Evolutionary conservation across 1,284 basidiomycete species (phyloP), one percentile per base, ranked within the genome.

Genomic region (Trametes pubescens): DNA sequence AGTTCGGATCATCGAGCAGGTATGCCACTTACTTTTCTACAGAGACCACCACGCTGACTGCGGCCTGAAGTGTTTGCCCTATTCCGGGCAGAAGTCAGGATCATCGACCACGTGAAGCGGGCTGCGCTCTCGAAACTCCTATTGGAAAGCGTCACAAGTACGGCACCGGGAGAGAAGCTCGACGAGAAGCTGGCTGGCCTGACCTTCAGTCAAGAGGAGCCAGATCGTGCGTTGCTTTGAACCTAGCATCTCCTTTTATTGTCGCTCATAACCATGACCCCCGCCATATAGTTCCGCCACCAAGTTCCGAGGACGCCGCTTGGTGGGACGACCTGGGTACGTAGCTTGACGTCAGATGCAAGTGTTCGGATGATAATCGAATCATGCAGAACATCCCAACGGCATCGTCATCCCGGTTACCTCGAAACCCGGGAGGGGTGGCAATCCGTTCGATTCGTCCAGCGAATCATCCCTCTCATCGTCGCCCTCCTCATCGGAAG

Each of bases 1-100:
- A 89, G 92, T 2, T 98, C 96, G 11, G 98, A 99, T 79, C 98
- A 99, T 76, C 89, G 93, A 70, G 98, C 98, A 72, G 92, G 93
- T 89, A 68, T 60, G 79, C 26, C 7, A n/a, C 69, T 37, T 13
- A 13, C 7, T 29, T 1, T 18, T 21, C 11, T 16, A 32, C n/a
- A 16, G 8, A 11, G 8, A 6, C 11, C 16, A 9, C 18, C 2
- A 13, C 16, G 24, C 43, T 46, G 18, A 37, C 29, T 14, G 32
- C 37, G 51, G 26, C 52, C 4, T 21, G 52, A 63, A 93, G 96
- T 99, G 1, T 97, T 93, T 71, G 94, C 90, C 2, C 78, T 93
- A 6, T 95, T 98, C 78, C 83, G 87, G 55, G 88, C 89, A 0
- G 86, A 90, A 56, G 87, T 97, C 32, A 85, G 92, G 51, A 84